Evolutionary conservation across 2,329 filamentous ascomycete species (phyloP).

Genomic region (Colletotrichum neosansevieriae): DNA sequence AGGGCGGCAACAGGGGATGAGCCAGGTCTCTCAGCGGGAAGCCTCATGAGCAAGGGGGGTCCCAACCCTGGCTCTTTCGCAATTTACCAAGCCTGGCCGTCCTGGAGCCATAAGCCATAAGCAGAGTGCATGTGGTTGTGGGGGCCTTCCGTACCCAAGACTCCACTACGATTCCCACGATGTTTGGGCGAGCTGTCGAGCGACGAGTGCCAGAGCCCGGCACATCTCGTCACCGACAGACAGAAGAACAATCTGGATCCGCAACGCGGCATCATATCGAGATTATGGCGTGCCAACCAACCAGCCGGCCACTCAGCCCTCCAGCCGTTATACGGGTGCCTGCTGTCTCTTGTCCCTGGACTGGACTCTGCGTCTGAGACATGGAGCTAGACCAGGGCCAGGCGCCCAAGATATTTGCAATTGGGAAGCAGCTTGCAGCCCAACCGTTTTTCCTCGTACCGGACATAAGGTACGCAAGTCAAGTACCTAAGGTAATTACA

Average conservation of each 20-base stretch:
- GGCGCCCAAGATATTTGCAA: slow-evolving; percentile 34
- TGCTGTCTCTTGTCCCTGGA: slow-evolving; percentile 28
- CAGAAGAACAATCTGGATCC: slow-evolving; percentile 2
- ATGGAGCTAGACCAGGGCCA: slow-evolving; percentile 24
- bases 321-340: slow-evolving; percentile 33
- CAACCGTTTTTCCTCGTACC: not conserved
- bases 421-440: not conserved
- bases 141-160: not conserved
- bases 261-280: slow-evolving; percentile 26
- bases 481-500: not conserved
- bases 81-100: not conserved
- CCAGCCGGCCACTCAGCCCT: not conserved
- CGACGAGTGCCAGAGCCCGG: not conserved
- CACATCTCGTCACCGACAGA: not conserved
- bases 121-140: slow-evolving; percentile 20
- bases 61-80: slow-evolving; percentile 16
- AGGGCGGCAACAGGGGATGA: slow-evolving; percentile 5
- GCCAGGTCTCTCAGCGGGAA: slow-evolving; percentile 12
- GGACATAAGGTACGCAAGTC: not conserved
- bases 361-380: slow-evolving; percentile 24
- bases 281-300: too few species aligned
- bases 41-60: not conserved
- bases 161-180: not conserved
- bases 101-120: too few species aligned
- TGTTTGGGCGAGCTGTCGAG: not conserved